Evolutionary conservation across 176 grass and related monocot species (phyloP).

Genomic region (Elaeis guineensis): DNA sequence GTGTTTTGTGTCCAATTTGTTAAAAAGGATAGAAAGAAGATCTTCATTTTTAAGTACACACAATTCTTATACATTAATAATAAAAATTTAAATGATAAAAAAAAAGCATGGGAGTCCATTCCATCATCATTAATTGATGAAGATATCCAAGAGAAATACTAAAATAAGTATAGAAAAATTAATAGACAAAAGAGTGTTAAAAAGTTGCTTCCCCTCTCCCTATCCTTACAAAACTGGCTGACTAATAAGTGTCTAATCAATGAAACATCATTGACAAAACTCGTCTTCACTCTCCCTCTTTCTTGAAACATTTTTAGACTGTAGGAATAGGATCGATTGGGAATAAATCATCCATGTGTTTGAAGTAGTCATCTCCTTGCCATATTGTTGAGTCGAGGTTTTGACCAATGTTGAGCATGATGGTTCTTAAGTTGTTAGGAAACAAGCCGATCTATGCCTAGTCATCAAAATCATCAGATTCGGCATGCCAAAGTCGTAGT

Average conservation of each 20-base stretch:
- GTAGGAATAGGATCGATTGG: conserved; percentile 46
- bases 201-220: neutral
- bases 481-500: conserved; percentile 41
- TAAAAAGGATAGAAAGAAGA: no score
- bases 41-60: no score
- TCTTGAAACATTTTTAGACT: conserved; percentile 15
- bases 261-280: conserved; percentile 4
- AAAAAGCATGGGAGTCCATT: conserved; percentile 3
- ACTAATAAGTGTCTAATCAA: neutral
- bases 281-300: no score
- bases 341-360: conserved; percentile 84
- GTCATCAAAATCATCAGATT: conserved; percentile 27
- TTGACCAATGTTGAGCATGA: conserved; percentile 8
- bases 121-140: no score
- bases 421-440: neutral
- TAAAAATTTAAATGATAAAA: neutral
- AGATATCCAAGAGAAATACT: no score
- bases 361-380: conserved; percentile 66
- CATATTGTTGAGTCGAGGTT: conserved; percentile 1
- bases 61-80: neutral
- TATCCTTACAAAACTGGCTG: conserved; percentile 40
- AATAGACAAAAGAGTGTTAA: no score
- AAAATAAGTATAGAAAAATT: no score
- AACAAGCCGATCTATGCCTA: conserved; percentile 25
- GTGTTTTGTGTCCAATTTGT: neutral